Evolutionary conservation across 495 filamentous ascomycete species (phyloP).

Genomic region (Bryoglossum gracile): DNA sequence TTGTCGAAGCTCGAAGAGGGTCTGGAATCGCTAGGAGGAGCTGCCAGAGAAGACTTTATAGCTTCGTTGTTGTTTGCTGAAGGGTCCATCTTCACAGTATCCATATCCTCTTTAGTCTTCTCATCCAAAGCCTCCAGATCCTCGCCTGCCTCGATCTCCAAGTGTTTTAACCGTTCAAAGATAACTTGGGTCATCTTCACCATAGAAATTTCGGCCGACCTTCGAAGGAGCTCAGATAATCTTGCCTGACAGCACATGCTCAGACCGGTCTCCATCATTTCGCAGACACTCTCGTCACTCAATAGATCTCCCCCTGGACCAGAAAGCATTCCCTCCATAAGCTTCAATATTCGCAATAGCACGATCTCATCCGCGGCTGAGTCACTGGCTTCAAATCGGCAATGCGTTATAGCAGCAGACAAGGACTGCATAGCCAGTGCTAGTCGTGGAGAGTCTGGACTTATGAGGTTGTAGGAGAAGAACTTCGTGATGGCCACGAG

Average conservation of each 20-base stretch:
- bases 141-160: conserved; percentile 64
- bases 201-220: conserved; percentile 95
- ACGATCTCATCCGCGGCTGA: conserved; percentile 93
- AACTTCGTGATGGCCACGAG: conserved; percentile 96
- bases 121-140: conserved; percentile 52
- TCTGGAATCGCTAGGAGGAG: conserved; percentile 34
- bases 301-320: conserved; percentile 85
- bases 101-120: conserved; percentile 58
- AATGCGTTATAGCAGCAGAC: conserved; percentile 93
- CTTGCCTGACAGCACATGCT: conserved; percentile 95
- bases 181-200: conserved; percentile 97
- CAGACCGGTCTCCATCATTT: conserved; percentile 98
- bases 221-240: conserved; percentile 81
- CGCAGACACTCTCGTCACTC: conserved; percentile 94
- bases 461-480: conserved; percentile 89
- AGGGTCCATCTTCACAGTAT: conserved; percentile 80
- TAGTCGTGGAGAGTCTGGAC: conserved; percentile 71
- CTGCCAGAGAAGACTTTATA: conserved; percentile 30
- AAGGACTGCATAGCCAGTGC: conserved; percentile 89
- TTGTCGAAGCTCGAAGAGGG: conserved; percentile 23
- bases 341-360: conserved; percentile 81
- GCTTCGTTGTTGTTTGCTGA: conserved; percentile 64
- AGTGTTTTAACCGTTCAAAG: conserved; percentile 80
- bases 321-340: conserved; percentile 97
- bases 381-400: conserved; percentile 94